These are phyloP conservation scores for Globisporangium cederbergense DNA, from an alignment of 352 stramenopile genomes.

Conservation along the genomic window DNA sequence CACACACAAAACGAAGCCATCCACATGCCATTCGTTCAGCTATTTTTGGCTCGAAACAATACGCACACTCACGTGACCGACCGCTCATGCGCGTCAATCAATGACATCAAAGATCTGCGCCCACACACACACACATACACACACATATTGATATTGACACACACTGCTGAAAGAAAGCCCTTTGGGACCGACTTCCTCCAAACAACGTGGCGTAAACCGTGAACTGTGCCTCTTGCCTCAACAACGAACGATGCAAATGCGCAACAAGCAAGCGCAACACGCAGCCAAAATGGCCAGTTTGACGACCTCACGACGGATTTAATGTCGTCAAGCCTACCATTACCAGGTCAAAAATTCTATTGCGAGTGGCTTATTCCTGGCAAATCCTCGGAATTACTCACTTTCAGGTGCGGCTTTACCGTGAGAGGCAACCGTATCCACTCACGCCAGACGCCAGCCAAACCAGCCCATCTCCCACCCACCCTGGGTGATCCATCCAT, in stretches of 20 bases:
- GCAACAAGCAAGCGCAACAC: conserved; percentile 2
- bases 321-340: background rate
- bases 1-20: background rate
- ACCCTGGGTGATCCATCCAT: conserved; percentile 25
- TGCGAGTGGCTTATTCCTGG: no score
- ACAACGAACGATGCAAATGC: background rate
- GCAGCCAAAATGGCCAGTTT: conserved; percentile 18
- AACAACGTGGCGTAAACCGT: background rate
- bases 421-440: conserved; percentile 28
- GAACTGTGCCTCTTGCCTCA: conserved; percentile 17
- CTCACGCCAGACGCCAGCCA: conserved; percentile 16
- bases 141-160: no score
- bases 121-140: background rate
- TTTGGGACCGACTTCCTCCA: background rate
- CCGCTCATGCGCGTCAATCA: conserved; percentile 2
- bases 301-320: conserved; percentile 9
- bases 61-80: background rate
- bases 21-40: background rate
- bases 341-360: background rate
- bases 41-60: conserved; percentile 3
- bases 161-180: background rate
- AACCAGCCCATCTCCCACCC: conserved; percentile 5
- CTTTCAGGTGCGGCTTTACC: background rate
- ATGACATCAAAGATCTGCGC: background rate
- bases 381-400: background rate